Percentiles rank a stretch among this genome's conserved stretches.
Conservation (phyloP, 116 monocot species). For the Cymodocea nodosa region DNA sequence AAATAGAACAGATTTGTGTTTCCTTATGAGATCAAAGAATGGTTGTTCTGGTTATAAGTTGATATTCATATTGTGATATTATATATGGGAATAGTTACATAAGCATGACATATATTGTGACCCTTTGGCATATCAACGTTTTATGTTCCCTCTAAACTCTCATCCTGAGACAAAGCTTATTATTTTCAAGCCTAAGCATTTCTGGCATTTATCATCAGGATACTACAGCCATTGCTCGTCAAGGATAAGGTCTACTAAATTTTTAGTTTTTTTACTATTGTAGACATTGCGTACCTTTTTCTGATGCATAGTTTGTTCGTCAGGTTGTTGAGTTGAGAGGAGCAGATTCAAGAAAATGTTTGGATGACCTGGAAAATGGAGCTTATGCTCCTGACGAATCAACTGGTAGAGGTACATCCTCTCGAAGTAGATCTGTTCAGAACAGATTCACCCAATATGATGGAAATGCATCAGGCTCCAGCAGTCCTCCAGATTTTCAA, state of each 20-base stretch:
- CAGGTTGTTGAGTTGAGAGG: conserved; percentile 16
- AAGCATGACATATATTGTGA: too few relatives aligned
- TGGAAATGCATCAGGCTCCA: conserved; percentile 7
- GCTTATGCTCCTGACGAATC: conserved; percentile 11
- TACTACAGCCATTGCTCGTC: too few relatives aligned
- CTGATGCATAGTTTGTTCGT: background rate
- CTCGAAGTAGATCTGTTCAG: conserved; percentile 21
- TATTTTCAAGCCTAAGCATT: too few relatives aligned
- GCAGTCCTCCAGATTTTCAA: conserved; percentile 10
- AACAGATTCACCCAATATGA: conserved; percentile 10
- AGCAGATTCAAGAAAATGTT: conserved; percentile 14
- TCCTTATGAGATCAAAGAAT: too few relatives aligned
- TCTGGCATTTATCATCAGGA: too few relatives aligned
- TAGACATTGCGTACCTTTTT: background rate
- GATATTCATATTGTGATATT: too few relatives aligned
- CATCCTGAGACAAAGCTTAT: too few relatives aligned
- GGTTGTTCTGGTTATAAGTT: too few relatives aligned
- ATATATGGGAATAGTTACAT: too few relatives aligned
- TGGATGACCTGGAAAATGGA: conserved; percentile 11
- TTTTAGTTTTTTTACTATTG: background rate
- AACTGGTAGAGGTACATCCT: conserved; percentile 14
- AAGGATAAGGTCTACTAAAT: background rate
- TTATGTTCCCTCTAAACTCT: too few relatives aligned
- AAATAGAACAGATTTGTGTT: too few relatives aligned
- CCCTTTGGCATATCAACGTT: too few relatives aligned